These are phyloP conservation scores for Diaporthe citriasiana DNA, from an alignment of 2,329 filamentous ascomycete genomes.

Conservation along the genomic window DNA sequence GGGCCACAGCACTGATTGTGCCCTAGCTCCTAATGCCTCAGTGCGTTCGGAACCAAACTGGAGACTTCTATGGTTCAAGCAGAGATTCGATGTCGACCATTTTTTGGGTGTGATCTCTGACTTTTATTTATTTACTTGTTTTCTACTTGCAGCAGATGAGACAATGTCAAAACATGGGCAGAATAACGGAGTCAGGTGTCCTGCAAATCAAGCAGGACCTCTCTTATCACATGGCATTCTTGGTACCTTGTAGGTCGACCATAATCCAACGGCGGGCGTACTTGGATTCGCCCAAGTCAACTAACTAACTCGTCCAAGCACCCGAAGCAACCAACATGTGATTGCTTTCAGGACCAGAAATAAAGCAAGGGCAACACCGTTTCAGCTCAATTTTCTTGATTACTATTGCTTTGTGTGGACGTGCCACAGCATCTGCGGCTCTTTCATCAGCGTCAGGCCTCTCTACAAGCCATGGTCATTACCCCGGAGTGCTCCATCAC, in stretches of 20 bases:
- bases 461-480: not conserved
- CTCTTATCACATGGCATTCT: slow-evolving; percentile 20
- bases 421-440: not conserved
- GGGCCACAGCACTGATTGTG: slow-evolving; percentile 4
- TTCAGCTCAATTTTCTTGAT: not conserved
- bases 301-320: slow-evolving; percentile 10
- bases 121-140: not conserved
- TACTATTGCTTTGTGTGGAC: not conserved
- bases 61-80: not conserved
- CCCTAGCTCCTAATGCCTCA: not conserved
- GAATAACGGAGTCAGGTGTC: not conserved
- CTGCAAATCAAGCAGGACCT: not conserved
- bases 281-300: not conserved
- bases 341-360: not conserved
- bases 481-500: not conserved
- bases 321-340: slow-evolving; percentile 9
- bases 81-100: not conserved
- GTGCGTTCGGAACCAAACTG: not conserved
- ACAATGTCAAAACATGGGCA: not conserved
- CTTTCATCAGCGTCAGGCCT: not conserved
- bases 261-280: not conserved
- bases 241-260: not conserved
- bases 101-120: not conserved
- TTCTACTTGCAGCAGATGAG: too few species aligned
- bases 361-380: not conserved